phyloP scores from a whole-genome alignment of 1,139 yeast genomes.

The Geotrichum fermentans region DNA sequence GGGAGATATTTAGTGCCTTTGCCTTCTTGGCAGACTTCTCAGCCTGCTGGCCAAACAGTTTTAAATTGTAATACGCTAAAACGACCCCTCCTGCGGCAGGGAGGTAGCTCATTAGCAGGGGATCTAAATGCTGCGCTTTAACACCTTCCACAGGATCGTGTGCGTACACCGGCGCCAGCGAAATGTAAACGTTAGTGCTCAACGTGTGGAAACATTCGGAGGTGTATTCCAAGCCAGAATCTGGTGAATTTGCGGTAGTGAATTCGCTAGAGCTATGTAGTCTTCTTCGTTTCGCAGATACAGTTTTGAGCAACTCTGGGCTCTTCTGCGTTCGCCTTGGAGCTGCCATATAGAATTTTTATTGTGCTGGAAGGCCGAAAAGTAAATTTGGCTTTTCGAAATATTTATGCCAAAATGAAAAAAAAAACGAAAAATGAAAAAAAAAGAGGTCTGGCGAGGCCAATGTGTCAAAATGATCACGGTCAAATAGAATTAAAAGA shows the following conservation, averaged over 20 bases:
- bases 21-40: constrained; percentile 20
- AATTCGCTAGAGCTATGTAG: background rate
- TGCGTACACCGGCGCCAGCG: constrained; percentile 77
- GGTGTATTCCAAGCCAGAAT: constrained; percentile 36
- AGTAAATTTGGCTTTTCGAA: background rate
- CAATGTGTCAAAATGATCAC: too few species aligned
- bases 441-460: too few species aligned
- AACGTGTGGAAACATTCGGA: constrained; percentile 62
- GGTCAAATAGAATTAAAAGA: too few species aligned
- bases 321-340: background rate
- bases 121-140: constrained; percentile 82
- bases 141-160: constrained; percentile 70
- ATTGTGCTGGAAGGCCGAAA: too few species aligned
- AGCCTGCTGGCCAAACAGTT: constrained; percentile 40
- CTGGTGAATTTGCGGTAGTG: constrained; percentile 32
- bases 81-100: constrained; percentile 75
- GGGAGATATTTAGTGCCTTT: constrained; percentile 44
- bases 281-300: constrained; percentile 18
- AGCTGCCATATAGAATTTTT: too few species aligned
- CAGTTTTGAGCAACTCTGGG: constrained; percentile 17
- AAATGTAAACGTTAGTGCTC: constrained; percentile 64
- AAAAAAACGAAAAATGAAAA: background rate
- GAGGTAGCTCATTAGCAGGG: constrained; percentile 78
- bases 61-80: constrained; percentile 65
- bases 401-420: background rate